A percentile compares a stretch with the other conserved stretches of the same genome.
Conservation (phyloP, 2,329 filamentous ascomycete species). For the Pezicula radicicola region DNA sequence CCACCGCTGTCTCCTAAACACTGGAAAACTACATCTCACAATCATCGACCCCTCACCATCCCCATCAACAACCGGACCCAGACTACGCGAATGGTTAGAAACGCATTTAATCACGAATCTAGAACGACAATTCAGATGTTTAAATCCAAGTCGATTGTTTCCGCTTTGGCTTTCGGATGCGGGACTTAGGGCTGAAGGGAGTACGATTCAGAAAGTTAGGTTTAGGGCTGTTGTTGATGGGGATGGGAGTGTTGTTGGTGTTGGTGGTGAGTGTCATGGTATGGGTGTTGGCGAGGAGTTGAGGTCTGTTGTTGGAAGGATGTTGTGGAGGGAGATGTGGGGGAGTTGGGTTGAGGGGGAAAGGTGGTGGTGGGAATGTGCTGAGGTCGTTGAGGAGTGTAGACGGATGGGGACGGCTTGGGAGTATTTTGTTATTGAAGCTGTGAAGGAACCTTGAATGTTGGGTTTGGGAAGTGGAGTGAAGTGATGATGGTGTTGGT, state of each 20-base stretch:
- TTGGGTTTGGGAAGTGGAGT: neutral
- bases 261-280: slow-evolving; percentile 5
- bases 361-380: slow-evolving; percentile 62
- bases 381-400: slow-evolving; percentile 52
- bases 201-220: slow-evolving; percentile 16
- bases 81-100: slow-evolving; percentile 59
- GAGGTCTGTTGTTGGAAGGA: slow-evolving; percentile 48
- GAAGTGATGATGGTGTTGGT: neutral
- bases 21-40: slow-evolving; percentile 55
- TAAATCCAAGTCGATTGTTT: slow-evolving; percentile 55
- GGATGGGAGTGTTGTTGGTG: slow-evolving; percentile 9
- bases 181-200: slow-evolving; percentile 40
- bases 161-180: slow-evolving; percentile 57
- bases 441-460: slow-evolving; percentile 39
- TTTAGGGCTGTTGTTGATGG: slow-evolving; percentile 19
- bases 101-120: slow-evolving; percentile 57
- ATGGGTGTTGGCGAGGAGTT: slow-evolving; percentile 38
- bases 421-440: slow-evolving; percentile 56
- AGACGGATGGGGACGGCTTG: slow-evolving; percentile 50
- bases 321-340: slow-evolving; percentile 62
- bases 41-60: slow-evolving; percentile 62
- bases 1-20: slow-evolving; percentile 50
- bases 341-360: slow-evolving; percentile 34
- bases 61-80: slow-evolving; percentile 51
- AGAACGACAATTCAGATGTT: slow-evolving; percentile 55